Base-by-base conservation (phyloP, 257 asterid species). In the Eucommia ulmoides region DNA sequence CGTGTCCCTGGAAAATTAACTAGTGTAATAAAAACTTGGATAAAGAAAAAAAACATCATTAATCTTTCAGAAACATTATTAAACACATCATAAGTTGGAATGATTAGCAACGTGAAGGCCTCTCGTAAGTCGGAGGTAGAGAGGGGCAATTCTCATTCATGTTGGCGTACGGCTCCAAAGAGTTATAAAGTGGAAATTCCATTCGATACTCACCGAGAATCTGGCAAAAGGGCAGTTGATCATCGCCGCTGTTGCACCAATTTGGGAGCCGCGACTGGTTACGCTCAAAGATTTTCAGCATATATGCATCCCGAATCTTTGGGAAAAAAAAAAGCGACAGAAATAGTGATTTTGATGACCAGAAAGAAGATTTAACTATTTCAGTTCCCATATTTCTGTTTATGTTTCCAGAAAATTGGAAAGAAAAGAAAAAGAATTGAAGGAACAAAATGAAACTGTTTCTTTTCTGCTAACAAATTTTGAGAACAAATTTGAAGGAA, bases 71-170 rank as follows among this genome's bases (percentile, higher is more conserved):
- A n/a, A n/a, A n/a, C n/a, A n/a, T n/a, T n/a, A n/a, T n/a, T 29
- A 29, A 7, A 29, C 38, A 29, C 38, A 29, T 5, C 38, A 29
- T 29, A 12, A 7, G 38, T 12, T 29, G 8, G 12, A 29, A 29
- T 29, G n/a, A n/a, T 72, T 80, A 88, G 60, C 96, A 88, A 47
- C 54, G 75, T 9, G 22, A 12, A 19, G 93, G 94, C 77, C 97
- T 80, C 73, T 80, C 88, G 20, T 88, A 84, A 26, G 69, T 74
- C 17, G 97, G 88, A 61, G 97, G 95, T 45, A 88, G 51, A 54
- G 97, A 82, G 22, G 96, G 97, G 65, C 96, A 88, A 24, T 86
- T 71, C 72, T 88, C 96, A 22, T 84, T 88, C 97, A 88, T 88
- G 65, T 78, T 79, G 17, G 89, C 73, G 58, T 91, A 86, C 0